These are phyloP conservation scores for sweet orange (Citrus sinensis) DNA, from an alignment of 345 rosid species.

Conservation along the genomic window DVS_A1.0 CM039167.1:4603001-4603500, in stretches of 20 bases:
- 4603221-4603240: slow-evolving; percentile 31
- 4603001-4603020: background rate
- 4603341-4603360: slow-evolving; percentile 33
- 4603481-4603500: slow-evolving; percentile 47
- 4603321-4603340: slow-evolving; percentile 57
- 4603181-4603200: slow-evolving; percentile 64
- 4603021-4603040: slow-evolving; percentile 9
- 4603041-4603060: slow-evolving; percentile 22
- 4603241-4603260: slow-evolving; percentile 25
- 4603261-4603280: slow-evolving; percentile 19
- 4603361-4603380: slow-evolving; percentile 22
- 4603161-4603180: slow-evolving; percentile 48
- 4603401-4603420: slow-evolving; percentile 47
- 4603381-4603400: slow-evolving; percentile 35
- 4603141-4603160: slow-evolving; percentile 62
- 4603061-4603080: slow-evolving; percentile 28
- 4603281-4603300: slow-evolving; percentile 60
- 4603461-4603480: slow-evolving; percentile 45
- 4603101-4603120: slow-evolving; percentile 39
- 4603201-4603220: slow-evolving; percentile 42
- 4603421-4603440: slow-evolving; percentile 43
- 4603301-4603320: slow-evolving; percentile 58
- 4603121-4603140: slow-evolving; percentile 49
- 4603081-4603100: slow-evolving; percentile 23
- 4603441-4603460: slow-evolving; percentile 38